phyloP scores from a whole-genome alignment of 441 rosid genomes.

The Brassica hybrid region DNA sequence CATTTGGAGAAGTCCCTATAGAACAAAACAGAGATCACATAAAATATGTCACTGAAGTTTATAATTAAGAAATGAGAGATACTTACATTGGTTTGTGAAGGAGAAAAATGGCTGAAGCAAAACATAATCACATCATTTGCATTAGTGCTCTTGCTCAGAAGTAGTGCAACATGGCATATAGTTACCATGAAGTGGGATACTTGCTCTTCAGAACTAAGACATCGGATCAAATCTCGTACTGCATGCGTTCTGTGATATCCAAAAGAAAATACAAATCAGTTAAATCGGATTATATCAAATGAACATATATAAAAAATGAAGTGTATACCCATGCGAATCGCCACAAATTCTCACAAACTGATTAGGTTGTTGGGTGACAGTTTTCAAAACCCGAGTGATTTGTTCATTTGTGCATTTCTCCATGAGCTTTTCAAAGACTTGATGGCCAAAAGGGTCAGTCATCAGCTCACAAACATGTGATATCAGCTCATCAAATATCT shows the following conservation, averaged over 20 bases:
- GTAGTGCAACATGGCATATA: conserved; percentile 49
- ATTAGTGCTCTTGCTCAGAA: conserved; percentile 52
- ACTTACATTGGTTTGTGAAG: conserved; percentile 53
- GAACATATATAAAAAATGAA: neutral
- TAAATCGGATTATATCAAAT: neutral
- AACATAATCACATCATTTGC: conserved; percentile 63
- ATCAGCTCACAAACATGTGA: conserved; percentile 51
- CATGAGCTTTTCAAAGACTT: conserved; percentile 59
- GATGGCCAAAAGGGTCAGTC: conserved; percentile 60
- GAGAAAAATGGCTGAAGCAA: conserved; percentile 59
- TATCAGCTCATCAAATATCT: conserved; percentile 52
- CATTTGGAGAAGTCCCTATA: conserved; percentile 54
- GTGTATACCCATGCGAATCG: conserved; percentile 56
- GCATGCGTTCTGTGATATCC: conserved; percentile 53
- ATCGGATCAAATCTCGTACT: conserved; percentile 56
- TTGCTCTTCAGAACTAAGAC: conserved; percentile 48
- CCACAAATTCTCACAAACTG: conserved; percentile 1
- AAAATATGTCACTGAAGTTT: neutral
- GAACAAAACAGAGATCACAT: neutral
- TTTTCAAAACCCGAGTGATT: conserved; percentile 51
- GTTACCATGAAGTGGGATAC: conserved; percentile 50
- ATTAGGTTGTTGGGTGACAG: conserved; percentile 38
- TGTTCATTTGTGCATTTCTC: conserved; percentile 55
- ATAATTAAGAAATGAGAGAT: neutral
- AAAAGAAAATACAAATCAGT: neutral